phyloP scores from a whole-genome alignment of 1,284 basidiomycete genomes.

The Melampsora larici-populina region DNA sequence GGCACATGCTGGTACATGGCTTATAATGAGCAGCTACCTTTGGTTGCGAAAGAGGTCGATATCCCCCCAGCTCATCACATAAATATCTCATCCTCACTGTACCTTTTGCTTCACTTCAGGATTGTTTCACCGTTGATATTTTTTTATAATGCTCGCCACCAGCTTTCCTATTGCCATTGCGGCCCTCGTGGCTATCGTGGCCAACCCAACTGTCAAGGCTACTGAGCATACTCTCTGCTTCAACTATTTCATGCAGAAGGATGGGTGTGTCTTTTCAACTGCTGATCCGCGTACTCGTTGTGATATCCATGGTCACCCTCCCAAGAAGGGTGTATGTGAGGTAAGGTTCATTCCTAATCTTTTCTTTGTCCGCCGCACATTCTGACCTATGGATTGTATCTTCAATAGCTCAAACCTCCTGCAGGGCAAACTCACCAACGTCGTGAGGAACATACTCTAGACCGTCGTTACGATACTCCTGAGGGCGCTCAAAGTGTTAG shows the following conservation, averaged over 20 bases:
- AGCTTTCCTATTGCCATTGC: too few species aligned
- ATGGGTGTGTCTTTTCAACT: constrained; percentile 12
- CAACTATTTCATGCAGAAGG: constrained; percentile 31
- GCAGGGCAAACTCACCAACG: too few species aligned
- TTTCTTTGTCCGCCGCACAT: background rate
- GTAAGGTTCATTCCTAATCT: background rate
- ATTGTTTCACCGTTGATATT: too few species aligned
- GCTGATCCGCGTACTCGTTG: background rate
- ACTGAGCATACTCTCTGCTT: constrained; percentile 1
- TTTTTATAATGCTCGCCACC: too few species aligned
- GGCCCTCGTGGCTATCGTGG: too few species aligned
- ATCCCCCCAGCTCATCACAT: too few species aligned
- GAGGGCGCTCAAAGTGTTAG: too few species aligned
- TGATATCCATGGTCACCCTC: background rate
- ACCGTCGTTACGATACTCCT: background rate
- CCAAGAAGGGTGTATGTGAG: background rate
- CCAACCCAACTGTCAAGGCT: background rate
- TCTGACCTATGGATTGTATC: background rate
- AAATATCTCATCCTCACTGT: too few species aligned
- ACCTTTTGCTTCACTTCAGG: too few species aligned
- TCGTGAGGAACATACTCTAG: background rate
- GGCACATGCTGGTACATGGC: too few species aligned
- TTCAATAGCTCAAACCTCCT: background rate
- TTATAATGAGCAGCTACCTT: too few species aligned
- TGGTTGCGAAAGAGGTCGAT: too few species aligned